Conservation (phyloP, 1,284 basidiomycete species). For the Ceratobasidium theobromae region DNA sequence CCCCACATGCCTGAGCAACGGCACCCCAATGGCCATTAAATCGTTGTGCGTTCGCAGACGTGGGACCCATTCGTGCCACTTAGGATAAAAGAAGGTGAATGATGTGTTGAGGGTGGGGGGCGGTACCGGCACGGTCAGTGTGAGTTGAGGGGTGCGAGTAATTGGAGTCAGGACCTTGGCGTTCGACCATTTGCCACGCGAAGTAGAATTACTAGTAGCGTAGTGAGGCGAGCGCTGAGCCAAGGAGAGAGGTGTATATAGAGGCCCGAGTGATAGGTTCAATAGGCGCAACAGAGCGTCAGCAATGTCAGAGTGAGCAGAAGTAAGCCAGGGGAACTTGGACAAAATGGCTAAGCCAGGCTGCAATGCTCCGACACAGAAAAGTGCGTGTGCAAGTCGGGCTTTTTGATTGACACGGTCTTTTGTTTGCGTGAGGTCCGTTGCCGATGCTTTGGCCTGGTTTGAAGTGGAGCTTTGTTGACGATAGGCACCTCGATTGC, state of each 20-base stretch:
- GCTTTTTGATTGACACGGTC: constrained; percentile 77
- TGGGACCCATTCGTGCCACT: constrained; percentile 75
- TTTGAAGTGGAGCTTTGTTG: constrained; percentile 32
- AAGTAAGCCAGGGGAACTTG: constrained; percentile 83
- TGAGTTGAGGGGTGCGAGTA: constrained; percentile 56
- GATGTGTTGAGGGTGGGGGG: constrained; percentile 67
- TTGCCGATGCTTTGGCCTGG: constrained; percentile 51
- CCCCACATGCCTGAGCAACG: constrained; percentile 73
- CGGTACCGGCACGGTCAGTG: constrained; percentile 71
- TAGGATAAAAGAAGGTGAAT: constrained; percentile 87
- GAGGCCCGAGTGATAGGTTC: constrained; percentile 62
- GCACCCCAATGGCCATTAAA: constrained; percentile 69
- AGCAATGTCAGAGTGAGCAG: constrained; percentile 78
- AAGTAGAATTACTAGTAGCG: constrained; percentile 56
- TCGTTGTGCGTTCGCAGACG: constrained; percentile 66
- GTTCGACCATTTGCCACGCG: constrained; percentile 61
- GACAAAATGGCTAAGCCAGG: constrained; percentile 78
- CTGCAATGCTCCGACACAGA: constrained; percentile 81
- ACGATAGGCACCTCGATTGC: constrained; percentile 45
- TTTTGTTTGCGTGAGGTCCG: constrained; percentile 49
- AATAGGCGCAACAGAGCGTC: constrained; percentile 80
- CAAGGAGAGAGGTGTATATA: constrained; percentile 62
- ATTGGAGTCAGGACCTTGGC: constrained; percentile 53
- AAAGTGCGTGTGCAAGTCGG: constrained; percentile 75
- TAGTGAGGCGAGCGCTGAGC: constrained; percentile 44